These are phyloP conservation scores for Henckelia pumila DNA, from an alignment of 257 asterid genomes.

Conservation along the genomic window DNA sequence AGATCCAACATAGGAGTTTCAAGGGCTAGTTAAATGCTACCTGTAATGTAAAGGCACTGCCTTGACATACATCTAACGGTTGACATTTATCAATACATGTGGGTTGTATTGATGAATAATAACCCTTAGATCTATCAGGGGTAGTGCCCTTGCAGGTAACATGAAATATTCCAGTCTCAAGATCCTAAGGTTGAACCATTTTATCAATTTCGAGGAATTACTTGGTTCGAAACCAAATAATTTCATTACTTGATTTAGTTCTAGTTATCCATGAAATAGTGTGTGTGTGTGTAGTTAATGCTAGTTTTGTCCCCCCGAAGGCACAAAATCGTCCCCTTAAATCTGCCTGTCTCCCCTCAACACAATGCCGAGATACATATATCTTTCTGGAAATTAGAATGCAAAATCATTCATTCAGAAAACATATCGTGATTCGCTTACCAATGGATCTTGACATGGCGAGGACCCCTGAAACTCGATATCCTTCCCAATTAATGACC, in stretches of 20 bases:
- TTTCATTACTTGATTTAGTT: neutral
- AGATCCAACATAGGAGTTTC: neutral
- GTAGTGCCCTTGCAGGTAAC: too few relatives aligned
- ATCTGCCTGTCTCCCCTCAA: neutral
- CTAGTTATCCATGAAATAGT: neutral
- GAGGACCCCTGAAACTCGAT: conserved; percentile 49
- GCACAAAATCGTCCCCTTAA: neutral
- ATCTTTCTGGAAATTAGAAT: neutral
- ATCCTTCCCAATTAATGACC: conserved; percentile 52
- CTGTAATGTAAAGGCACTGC: too few relatives aligned
- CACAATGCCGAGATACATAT: neutral
- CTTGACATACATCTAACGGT: too few relatives aligned
- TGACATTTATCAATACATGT: too few relatives aligned
- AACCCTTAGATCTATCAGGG: too few relatives aligned
- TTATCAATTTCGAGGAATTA: neutral
- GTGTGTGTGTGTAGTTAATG: neutral
- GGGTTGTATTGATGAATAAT: too few relatives aligned
- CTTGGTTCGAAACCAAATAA: too few relatives aligned
- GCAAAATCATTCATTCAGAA: neutral
- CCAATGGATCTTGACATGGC: conserved; percentile 53
- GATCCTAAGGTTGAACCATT: neutral
- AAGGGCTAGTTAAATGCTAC: too few relatives aligned
- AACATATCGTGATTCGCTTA: conserved; percentile 11
- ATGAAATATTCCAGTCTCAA: too few relatives aligned
- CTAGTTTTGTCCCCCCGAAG: neutral